Percentiles rank a stretch among this genome's conserved stretches.
phyloP scores from a whole-genome alignment of 768 basidiomycete genomes.

The Hygrophoropsis aurantiaca region DNA sequence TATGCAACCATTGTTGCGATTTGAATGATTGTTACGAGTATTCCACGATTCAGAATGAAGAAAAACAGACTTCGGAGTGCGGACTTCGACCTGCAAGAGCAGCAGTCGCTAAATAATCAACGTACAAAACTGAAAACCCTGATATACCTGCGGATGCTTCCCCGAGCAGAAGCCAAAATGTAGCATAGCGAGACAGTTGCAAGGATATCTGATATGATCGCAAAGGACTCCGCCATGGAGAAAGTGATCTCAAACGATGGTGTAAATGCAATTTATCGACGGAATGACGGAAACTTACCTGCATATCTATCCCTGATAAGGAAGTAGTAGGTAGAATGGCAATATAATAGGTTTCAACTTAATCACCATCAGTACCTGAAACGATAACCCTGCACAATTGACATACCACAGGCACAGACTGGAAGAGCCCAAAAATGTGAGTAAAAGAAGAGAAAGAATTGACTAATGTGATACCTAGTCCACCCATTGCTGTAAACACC shows the following conservation, averaged over 20 bases:
- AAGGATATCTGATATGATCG: constrained; percentile 14
- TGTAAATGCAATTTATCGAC: no score
- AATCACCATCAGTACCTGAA: no score
- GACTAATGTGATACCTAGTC: not conserved
- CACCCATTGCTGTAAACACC: not conserved
- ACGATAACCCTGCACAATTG: no score
- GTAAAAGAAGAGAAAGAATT: no score
- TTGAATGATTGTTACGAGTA: constrained; percentile 16
- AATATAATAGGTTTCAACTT: no score
- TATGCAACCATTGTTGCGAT: constrained; percentile 15
- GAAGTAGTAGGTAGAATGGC: no score
- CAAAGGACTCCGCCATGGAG: constrained; percentile 11
- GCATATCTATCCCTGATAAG: no score
- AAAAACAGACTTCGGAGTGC: constrained; percentile 13
- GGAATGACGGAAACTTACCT: no score
- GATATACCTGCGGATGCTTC: no score
- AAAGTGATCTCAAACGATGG: not conserved
- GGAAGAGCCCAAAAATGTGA: no score
- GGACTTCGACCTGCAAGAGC: constrained; percentile 7
- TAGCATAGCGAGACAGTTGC: constrained; percentile 13
- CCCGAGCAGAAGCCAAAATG: constrained; percentile 10
- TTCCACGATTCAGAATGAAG: constrained; percentile 17
- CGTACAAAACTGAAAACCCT: no score
- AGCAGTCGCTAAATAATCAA: not conserved
- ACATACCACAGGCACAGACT: no score